Base-by-base conservation (phyloP, 805 yeast genomes). In the Wickerhamiella alocasiicola region DNA sequence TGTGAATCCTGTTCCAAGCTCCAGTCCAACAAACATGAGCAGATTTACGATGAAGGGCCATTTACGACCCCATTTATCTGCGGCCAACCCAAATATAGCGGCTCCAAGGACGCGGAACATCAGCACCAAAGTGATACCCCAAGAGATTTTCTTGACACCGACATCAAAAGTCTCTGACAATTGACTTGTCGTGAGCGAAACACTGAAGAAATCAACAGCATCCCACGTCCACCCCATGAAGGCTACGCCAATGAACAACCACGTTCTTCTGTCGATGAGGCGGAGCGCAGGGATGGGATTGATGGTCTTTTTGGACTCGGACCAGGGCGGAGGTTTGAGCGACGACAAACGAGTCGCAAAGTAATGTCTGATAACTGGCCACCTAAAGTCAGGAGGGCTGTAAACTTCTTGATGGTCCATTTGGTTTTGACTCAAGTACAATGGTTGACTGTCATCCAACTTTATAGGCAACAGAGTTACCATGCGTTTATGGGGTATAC, bases 91-190 rank as follows among this genome's bases (percentile, higher is more conserved):
- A 53, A 78, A 76, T 25, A 72, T 61, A 12, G 77, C 57, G 1
- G 87, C 84, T 31, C 87, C 87, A 2, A 74, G 74, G 2, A 81
- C 70, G 43, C 87, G 66, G 42, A 78, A 63, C 82, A 78, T 78
- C 23, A 78, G 66, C 36, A 77, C 84, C 46, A 77, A 62, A 9
- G 83, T 76, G 47, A 79, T 69, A 37, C 83, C 85, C 81, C 82
- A 78, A 9, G 83, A 73, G 49, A 79, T 66, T 36, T 68, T 70
- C 18, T 65, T 62, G 19, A 71, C 65, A 9, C 30, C 16, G 2
- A 36, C 39, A 5, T 62, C 63, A 39, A 78, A 66, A 2, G 68
- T 52, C 29, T 55, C 50, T 21, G 82, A 78, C 38, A 79, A 64
- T 2, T 63, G 56, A 1, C 68, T 44, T 2, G 71, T 76, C 40